phyloP scores from a whole-genome alignment of 73 alveolate species.

The Blepharisma japonicum region DNA sequence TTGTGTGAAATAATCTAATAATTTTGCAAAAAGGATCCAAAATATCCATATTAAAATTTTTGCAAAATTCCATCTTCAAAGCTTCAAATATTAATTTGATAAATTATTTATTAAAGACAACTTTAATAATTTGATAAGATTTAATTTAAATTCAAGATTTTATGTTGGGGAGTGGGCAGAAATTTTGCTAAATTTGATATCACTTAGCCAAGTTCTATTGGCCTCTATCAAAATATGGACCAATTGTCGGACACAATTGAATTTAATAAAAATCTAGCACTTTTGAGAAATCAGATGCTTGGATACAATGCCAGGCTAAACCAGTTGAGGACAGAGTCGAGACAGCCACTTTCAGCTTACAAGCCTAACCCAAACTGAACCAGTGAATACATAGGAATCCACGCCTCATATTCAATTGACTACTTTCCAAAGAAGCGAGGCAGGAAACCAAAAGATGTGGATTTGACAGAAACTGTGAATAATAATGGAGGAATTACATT shows the following conservation, averaged over 20 bases:
- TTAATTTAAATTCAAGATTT: no score
- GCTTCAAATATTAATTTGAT: no score
- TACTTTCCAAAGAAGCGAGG: neutral
- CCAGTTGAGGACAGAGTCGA: neutral
- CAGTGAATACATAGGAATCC: neutral
- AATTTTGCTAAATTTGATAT: no score
- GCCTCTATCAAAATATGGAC: neutral
- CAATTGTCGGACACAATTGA: conserved; percentile 2
- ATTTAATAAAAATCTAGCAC: conserved; percentile 6
- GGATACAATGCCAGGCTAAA: neutral
- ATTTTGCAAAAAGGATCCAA: no score
- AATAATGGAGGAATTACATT: neutral
- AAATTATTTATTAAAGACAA: no score
- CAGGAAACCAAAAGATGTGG: conserved; percentile 1
- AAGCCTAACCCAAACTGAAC: neutral
- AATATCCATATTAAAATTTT: no score
- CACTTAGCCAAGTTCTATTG: no score
- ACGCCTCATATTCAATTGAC: neutral
- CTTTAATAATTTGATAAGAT: no score
- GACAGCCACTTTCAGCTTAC: neutral
- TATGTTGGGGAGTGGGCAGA: no score
- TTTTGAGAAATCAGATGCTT: neutral
- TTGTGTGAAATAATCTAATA: no score
- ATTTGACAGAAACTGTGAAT: neutral
- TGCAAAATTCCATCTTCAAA: no score